Evolutionary conservation across 371 early-diverging fungal species (phyloP).

Genomic region (Coemansia sp.): DNA sequence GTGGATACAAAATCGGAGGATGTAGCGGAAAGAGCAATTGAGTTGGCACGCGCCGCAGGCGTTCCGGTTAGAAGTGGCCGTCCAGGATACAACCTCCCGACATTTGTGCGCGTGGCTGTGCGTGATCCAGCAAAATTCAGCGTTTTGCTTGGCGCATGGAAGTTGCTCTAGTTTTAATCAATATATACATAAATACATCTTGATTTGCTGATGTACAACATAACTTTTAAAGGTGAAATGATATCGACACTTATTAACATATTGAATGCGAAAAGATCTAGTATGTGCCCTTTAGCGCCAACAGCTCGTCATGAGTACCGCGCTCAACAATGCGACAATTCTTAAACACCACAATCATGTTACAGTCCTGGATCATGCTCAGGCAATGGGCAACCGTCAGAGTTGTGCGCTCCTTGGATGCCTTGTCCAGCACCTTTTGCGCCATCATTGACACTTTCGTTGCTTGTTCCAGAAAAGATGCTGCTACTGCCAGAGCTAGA

Average conservation of each 20-base stretch:
- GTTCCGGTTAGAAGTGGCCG: constrained; percentile 79
- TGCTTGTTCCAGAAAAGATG: neutral
- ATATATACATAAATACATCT: neutral
- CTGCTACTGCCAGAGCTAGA: neutral
- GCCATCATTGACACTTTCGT: neutral
- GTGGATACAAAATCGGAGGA: constrained; percentile 61
- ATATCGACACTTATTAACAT: too few species aligned
- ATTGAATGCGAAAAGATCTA: too few species aligned
- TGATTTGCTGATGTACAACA: neutral
- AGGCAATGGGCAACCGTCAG: constrained; percentile 54
- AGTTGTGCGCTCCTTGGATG: constrained; percentile 53
- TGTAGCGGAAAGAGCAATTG: constrained; percentile 62
- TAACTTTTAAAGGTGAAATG: too few species aligned
- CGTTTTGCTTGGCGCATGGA: constrained; percentile 61
- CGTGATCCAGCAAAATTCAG: constrained; percentile 64
- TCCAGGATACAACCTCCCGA: constrained; percentile 73
- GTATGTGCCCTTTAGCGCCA: constrained; percentile 13
- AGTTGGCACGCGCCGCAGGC: constrained; percentile 68
- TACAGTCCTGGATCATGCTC: constrained; percentile 49
- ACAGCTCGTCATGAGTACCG: constrained; percentile 52
- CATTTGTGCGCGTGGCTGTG: constrained; percentile 77
- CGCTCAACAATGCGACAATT: constrained; percentile 52
- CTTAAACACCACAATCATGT: constrained; percentile 54
- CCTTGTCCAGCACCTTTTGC: constrained; percentile 54
- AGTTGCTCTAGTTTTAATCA: constrained; percentile 9